Conservation (phyloP, 371 early-diverging fungal species). For the Mortierella sp. region DNA sequence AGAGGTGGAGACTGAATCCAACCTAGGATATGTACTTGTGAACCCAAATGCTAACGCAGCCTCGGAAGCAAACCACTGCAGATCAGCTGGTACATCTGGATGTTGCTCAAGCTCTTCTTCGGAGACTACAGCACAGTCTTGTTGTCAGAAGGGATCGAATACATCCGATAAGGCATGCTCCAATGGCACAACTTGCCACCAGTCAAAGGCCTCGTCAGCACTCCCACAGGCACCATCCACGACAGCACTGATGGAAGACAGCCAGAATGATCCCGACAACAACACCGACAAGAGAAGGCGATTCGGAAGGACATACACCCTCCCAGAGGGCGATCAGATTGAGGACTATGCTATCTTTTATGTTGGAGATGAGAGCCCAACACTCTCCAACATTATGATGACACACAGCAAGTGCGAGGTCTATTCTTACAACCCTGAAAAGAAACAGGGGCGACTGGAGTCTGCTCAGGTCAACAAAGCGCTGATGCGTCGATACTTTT, state of each 20-base stretch:
- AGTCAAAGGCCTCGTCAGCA: slow-evolving; percentile 18
- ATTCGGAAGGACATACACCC: slow-evolving; percentile 61
- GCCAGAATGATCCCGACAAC: not conserved
- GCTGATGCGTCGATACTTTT: slow-evolving; percentile 76
- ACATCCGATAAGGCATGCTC: not conserved
- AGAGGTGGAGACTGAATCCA: slow-evolving; percentile 62
- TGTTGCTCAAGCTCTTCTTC: not conserved
- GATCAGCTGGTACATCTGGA: not conserved
- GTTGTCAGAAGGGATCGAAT: slow-evolving; percentile 15
- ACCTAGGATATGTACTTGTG: slow-evolving; percentile 46
- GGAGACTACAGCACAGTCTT: slow-evolving; percentile 2
- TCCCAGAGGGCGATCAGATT: slow-evolving; percentile 60
- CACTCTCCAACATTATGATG: slow-evolving; percentile 90
- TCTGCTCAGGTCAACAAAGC: slow-evolving; percentile 72
- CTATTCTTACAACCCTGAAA: slow-evolving; percentile 74
- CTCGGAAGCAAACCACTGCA: not conserved
- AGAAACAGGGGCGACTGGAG: slow-evolving; percentile 67
- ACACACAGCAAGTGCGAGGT: slow-evolving; percentile 74
- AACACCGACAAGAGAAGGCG: slow-evolving; percentile 23
- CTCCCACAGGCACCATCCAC: not conserved
- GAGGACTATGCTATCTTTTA: slow-evolving; percentile 80
- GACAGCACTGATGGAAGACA: slow-evolving; percentile 30
- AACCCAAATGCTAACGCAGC: not conserved
- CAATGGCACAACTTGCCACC: slow-evolving; percentile 1
- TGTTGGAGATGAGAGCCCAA: slow-evolving; percentile 82